Evolutionary conservation across 495 filamentous ascomycete genomes (phyloP).

Genomic region (Aspergillus olivimuriae): DNA sequence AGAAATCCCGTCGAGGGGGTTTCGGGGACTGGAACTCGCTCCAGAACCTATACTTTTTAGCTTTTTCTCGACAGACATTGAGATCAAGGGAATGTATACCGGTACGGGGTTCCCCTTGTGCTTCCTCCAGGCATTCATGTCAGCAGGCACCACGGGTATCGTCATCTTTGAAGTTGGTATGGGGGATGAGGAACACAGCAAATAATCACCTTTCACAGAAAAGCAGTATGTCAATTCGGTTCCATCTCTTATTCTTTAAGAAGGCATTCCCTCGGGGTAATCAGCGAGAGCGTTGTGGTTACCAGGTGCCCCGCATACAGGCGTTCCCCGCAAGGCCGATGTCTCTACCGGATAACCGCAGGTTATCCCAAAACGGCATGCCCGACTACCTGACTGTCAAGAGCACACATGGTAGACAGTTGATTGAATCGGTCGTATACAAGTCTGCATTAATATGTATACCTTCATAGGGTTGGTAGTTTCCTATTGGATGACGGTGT

Average conservation of each 20-base stretch:
- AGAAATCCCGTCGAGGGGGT: slow-evolving; percentile 9
- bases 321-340: neutral
- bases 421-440: neutral
- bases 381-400: neutral
- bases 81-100: neutral
- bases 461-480: too few species aligned
- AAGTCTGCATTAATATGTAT: too few species aligned
- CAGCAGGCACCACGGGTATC: slow-evolving; percentile 1
- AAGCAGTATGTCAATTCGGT: neutral
- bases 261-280: too few species aligned
- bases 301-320: too few species aligned
- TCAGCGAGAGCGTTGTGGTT: too few species aligned
- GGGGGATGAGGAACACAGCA: neutral
- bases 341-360: neutral
- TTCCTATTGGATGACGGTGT: too few species aligned
- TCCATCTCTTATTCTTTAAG: neutral
- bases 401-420: neutral
- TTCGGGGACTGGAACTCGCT: slow-evolving; percentile 12
- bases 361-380: neutral
- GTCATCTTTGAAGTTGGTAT: neutral
- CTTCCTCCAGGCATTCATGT: slow-evolving; percentile 20
- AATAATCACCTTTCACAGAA: neutral
- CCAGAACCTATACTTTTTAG: slow-evolving; percentile 8
- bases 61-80: neutral
- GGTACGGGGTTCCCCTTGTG: slow-evolving; percentile 15